A percentile compares a stretch with the other conserved stretches of the same genome.
Evolutionary conservation across 1,139 yeast species (phyloP).

Genomic region (Geotrichum restrictum): DNA sequence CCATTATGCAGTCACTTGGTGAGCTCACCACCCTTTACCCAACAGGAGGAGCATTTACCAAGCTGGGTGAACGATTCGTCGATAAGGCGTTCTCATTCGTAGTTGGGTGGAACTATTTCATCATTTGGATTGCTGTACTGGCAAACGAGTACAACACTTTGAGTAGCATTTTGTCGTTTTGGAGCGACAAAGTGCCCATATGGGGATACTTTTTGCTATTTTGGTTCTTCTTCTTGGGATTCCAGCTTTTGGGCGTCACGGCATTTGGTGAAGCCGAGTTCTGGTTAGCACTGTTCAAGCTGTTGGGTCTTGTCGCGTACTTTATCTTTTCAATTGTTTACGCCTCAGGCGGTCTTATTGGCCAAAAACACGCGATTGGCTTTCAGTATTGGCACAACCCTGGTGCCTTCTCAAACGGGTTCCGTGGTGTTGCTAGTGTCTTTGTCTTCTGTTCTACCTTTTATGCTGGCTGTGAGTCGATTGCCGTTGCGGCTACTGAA

Average conservation of each 20-base stretch:
- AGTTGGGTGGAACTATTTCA: conserved; percentile 60
- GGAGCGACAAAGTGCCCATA: conserved; percentile 60
- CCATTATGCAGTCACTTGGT: conserved; percentile 59
- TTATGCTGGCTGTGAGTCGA: conserved; percentile 76
- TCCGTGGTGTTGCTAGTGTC: conserved; percentile 64
- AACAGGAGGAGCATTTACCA: conserved; percentile 58
- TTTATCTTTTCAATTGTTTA: conserved; percentile 57
- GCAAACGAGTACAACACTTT: conserved; percentile 58
- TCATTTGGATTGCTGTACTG: conserved; percentile 58
- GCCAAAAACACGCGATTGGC: conserved; percentile 35
- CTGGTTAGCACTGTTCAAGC: conserved; percentile 57
- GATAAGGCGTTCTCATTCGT: conserved; percentile 60
- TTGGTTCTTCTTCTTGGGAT: conserved; percentile 52
- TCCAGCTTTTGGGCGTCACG: conserved; percentile 55
- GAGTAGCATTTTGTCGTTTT: conserved; percentile 51
- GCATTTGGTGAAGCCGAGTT: conserved; percentile 67
- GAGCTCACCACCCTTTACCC: conserved; percentile 64
- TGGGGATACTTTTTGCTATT: conserved; percentile 56
- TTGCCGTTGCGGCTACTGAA: conserved; percentile 89
- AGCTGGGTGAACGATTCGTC: conserved; percentile 54
- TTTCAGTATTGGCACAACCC: conserved; percentile 84
- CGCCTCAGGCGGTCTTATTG: conserved; percentile 57
- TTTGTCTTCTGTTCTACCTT: conserved; percentile 67
- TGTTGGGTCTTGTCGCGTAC: conserved; percentile 53
- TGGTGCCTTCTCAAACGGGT: conserved; percentile 67